phyloP scores from a whole-genome alignment of 1,284 basidiomycete species.

The Phenoliferia sp. region DNA sequence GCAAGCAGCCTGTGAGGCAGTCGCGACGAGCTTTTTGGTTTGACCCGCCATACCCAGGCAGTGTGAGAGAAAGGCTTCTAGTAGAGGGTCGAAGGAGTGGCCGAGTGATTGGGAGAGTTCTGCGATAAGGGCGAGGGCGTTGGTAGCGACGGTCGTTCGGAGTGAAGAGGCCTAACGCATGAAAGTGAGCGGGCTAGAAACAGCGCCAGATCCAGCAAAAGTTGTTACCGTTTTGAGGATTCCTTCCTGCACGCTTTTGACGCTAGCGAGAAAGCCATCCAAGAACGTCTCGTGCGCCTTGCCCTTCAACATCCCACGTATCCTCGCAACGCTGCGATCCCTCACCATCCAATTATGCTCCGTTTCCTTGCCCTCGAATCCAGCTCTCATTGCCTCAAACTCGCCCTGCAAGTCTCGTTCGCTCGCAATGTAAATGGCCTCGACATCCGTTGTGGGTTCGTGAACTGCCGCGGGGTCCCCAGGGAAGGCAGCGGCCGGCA shows the following conservation, averaged over 20 bases:
- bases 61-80: constrained; percentile 67
- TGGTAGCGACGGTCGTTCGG: constrained; percentile 81
- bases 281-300: constrained; percentile 68
- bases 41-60: constrained; percentile 82
- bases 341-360: constrained; percentile 92
- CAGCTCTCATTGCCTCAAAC: constrained; percentile 68
- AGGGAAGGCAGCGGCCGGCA: constrained; percentile 22
- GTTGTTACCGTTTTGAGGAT: constrained; percentile 83
- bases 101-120: constrained; percentile 71
- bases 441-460: constrained; percentile 10
- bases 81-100: constrained; percentile 61
- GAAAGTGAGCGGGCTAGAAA: constrained; percentile 6
- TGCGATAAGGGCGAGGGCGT: constrained; percentile 70
- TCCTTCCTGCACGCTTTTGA: constrained; percentile 75
- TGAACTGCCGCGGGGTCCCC: constrained; percentile 20
- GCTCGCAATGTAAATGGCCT: constrained; percentile 65
- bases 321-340: constrained; percentile 69
- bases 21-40: constrained; percentile 91
- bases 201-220: constrained; percentile 42
- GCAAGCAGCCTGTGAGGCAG: constrained; percentile 73
- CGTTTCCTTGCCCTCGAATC: constrained; percentile 90
- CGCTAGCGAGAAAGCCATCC: constrained; percentile 65
- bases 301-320: constrained; percentile 82
- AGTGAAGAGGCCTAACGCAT: constrained; percentile 69
- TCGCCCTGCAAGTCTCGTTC: constrained; percentile 78